Evolutionary conservation across 371 early-diverging fungal genomes (phyloP).

Genomic region (Mucor circinelloides): DNA sequence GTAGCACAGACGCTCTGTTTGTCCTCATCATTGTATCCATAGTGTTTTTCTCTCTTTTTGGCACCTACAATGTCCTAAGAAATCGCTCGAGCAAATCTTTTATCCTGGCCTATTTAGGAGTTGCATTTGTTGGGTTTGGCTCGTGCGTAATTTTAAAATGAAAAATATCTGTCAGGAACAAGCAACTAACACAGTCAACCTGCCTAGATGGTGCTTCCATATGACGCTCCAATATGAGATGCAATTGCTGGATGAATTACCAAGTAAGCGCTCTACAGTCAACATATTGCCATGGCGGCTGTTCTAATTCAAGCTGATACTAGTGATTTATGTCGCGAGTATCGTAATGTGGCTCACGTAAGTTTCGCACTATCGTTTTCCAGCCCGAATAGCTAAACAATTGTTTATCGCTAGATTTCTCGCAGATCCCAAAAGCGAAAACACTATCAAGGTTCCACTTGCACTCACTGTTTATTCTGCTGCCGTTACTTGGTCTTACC

Average conservation of each 20-base stretch:
- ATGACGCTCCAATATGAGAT: slow-evolving; percentile 76
- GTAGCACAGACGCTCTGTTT: not conserved
- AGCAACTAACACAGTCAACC: not conserved
- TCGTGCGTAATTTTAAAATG: slow-evolving; percentile 31
- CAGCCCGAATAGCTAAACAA: not conserved
- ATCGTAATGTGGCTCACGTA: slow-evolving; percentile 51
- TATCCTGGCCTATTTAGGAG: slow-evolving; percentile 57
- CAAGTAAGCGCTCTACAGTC: slow-evolving; percentile 40
- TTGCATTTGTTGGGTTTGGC: slow-evolving; percentile 73
- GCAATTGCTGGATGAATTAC: slow-evolving; percentile 79
- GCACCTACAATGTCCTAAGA: slow-evolving; percentile 39
- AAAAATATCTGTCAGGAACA: not conserved
- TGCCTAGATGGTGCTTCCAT: slow-evolving; percentile 70
- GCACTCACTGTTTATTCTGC: slow-evolving; percentile 53
- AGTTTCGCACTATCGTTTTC: slow-evolving; percentile 1
- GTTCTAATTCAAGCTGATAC: not conserved
- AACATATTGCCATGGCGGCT: not conserved
- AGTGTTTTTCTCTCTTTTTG: slow-evolving; percentile 24
- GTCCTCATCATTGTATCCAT: not conserved
- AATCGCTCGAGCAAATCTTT: slow-evolving; percentile 55
- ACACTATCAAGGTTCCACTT: slow-evolving; percentile 41
- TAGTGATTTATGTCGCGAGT: slow-evolving; percentile 60
- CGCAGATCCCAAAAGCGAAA: slow-evolving; percentile 42
- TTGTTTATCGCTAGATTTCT: slow-evolving; percentile 46
- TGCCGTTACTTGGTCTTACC: slow-evolving; percentile 65